Evolutionary conservation across 1,284 basidiomycete genomes (phyloP).

Genomic region (Heterobasidion irregulare): DNA sequence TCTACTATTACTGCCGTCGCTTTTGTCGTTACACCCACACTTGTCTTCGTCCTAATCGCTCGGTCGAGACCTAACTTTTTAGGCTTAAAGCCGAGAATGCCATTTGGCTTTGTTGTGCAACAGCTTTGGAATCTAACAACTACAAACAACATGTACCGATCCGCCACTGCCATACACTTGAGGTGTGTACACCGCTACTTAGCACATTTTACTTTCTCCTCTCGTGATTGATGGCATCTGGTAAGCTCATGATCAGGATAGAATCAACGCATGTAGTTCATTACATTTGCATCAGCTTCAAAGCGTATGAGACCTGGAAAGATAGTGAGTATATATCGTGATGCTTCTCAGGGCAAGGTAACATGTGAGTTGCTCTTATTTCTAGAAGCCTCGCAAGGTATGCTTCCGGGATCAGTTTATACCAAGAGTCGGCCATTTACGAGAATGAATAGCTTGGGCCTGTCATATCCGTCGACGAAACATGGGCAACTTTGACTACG

Average conservation of each 20-base stretch:
- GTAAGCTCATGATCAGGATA: conserved; percentile 9
- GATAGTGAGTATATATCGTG: conserved; percentile 29
- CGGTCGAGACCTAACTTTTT: too few relatives aligned
- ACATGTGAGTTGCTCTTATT: conserved; percentile 3
- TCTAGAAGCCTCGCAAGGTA: conserved; percentile 49
- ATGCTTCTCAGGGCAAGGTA: neutral
- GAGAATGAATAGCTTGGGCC: conserved; percentile 48
- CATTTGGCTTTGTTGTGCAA: conserved; percentile 1
- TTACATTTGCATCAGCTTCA: conserved; percentile 10
- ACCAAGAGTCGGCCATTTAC: neutral
- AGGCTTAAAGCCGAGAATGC: neutral
- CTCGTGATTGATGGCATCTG: conserved; percentile 11
- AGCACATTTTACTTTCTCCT: neutral
- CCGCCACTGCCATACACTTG: neutral
- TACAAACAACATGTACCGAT: conserved; percentile 1
- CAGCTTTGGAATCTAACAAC: conserved; percentile 2
- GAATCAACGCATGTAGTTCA: neutral
- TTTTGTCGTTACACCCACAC: too few relatives aligned
- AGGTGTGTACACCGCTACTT: neutral
- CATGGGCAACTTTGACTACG: conserved; percentile 66
- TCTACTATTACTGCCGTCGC: neutral
- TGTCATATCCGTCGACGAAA: conserved; percentile 61
- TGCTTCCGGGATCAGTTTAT: neutral
- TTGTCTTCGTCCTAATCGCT: too few relatives aligned
- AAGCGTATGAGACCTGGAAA: conserved; percentile 25